Base-by-base conservation (phyloP, 1,284 basidiomycete genomes). In the Microbotryum violaceum region DNA sequence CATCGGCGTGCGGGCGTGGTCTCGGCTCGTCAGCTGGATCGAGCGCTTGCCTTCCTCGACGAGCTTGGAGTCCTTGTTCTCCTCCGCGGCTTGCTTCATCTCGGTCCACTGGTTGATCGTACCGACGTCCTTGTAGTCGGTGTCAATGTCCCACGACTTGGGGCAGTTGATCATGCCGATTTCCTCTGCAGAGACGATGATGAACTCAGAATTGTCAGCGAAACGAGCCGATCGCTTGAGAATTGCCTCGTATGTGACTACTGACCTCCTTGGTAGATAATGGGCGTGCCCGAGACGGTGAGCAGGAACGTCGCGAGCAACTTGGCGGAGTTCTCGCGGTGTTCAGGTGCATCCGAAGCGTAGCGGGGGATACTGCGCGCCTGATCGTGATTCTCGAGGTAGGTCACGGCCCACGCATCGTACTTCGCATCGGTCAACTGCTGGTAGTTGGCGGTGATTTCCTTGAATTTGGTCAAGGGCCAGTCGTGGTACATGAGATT, bases 141-240 rank as follows among this genome's bases (percentile, higher is more conserved):
- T 16, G 18, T 85, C 82, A n/a, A 85, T 77, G 0, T 80, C 79
- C 86, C 86, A 88, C 6, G 75, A 73, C 37, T 76, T 71, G 8
- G 86, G 85, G 49, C 87, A 80, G 64, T 89, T 89, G 74, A 79
- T 81, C 75, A 85, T 78, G 0, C 82, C 87, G 1, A 89, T 79
- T 70, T 87, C 85, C 74, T 88, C 58, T 65, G 57, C 16, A 14
- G 21, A 54, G 37, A 18, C 29, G 27, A 29, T 4, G 6, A 18
- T 18, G 23, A 12, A 48, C 18, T 7, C 21, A 47, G 9, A 45
- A 18, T 9, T 5, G 46, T 55, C 21, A 55, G 47, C n/a, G 8
- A 14, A 42, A 29, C 20, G 6, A 16, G n/a, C 12, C 21, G 23
- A 31, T 8, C 49, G 57, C 23, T 42, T 16, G 37, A 42, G 37